phyloP scores from a whole-genome alignment of 2,329 filamentous ascomycete species.

The Phialocephala subalpina region DNA sequence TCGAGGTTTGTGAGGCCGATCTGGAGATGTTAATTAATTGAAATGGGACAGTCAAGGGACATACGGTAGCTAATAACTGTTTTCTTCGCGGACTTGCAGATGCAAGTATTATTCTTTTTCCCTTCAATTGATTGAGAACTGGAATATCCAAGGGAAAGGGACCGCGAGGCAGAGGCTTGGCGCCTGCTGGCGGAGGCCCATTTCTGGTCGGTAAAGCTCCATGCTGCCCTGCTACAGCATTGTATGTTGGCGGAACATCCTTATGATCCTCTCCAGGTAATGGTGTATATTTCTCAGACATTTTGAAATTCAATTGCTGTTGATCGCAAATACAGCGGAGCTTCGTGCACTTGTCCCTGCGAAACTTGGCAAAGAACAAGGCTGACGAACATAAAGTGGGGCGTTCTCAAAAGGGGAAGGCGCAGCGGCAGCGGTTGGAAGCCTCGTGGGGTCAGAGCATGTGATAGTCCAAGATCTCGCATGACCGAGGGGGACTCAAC shows the following conservation, averaged over 20 bases:
- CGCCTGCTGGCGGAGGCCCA: constrained; percentile 25
- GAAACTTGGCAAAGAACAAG: constrained; percentile 8
- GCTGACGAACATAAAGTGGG: constrained; percentile 1
- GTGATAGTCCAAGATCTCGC: constrained; percentile 8
- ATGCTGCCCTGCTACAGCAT: constrained; percentile 36
- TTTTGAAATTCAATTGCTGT: constrained; percentile 16
- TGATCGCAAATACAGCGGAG: not conserved
- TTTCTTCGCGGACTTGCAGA: constrained; percentile 87
- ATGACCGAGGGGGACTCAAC: constrained; percentile 6
- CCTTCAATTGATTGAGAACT: constrained; percentile 77
- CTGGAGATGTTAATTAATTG: constrained; percentile 50
- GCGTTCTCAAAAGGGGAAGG: not conserved
- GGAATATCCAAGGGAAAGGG: constrained; percentile 80
- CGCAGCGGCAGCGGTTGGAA: not conserved
- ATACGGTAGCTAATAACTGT: constrained; percentile 78
- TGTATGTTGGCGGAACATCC: constrained; percentile 39
- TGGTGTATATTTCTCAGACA: constrained; percentile 26
- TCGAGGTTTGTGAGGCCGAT: constrained; percentile 85
- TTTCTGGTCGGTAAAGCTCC: constrained; percentile 34
- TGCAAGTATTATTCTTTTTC: constrained; percentile 86
- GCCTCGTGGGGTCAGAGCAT: constrained; percentile 15
- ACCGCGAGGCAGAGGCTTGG: constrained; percentile 43
- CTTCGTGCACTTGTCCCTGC: constrained; percentile 9
- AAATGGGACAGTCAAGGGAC: constrained; percentile 19
- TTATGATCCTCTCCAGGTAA: constrained; percentile 11